phyloP scores from a whole-genome alignment of 129 eudicot genomes.

The Lactuca sativa region DNA sequence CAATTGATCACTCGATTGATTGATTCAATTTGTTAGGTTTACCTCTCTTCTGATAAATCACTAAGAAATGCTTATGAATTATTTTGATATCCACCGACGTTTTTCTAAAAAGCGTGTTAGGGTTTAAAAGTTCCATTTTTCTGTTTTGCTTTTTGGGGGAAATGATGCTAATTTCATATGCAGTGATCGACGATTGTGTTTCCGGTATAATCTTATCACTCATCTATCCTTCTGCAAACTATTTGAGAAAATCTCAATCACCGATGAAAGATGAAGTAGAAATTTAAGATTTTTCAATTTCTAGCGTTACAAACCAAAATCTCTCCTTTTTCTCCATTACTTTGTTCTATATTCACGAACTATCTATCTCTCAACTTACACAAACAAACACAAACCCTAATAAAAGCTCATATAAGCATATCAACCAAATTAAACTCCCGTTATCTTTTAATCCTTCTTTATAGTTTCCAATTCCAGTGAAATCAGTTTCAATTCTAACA shows the following conservation, averaged over 20 bases:
- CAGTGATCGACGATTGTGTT: not conserved
- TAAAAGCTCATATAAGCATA: no score
- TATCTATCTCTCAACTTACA: no score
- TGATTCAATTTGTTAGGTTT: not conserved
- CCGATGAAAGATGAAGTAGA: no score
- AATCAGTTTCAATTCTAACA: constrained; percentile 6
- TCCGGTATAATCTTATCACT: not conserved
- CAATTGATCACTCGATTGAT: not conserved
- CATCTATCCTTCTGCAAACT: not conserved
- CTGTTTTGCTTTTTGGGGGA: constrained; percentile 3
- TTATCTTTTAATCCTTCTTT: not conserved
- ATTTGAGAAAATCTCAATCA: no score
- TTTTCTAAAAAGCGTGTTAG: constrained; percentile 8
- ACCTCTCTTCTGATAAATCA: constrained; percentile 2
- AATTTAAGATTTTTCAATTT: no score
- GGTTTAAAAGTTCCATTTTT: constrained; percentile 7
- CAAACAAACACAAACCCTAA: no score
- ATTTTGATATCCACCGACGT: not conserved
- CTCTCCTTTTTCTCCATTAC: no score
- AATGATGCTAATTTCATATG: constrained; percentile 7
- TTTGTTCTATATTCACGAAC: no score
- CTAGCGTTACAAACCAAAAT: no score
- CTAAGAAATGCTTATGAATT: not conserved
- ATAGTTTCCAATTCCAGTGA: not conserved
- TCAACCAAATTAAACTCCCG: no score